These are phyloP conservation scores for Fragaria nilgerrensis DNA, from an alignment of 306 rosid species.

Conservation along the genomic window DNA sequence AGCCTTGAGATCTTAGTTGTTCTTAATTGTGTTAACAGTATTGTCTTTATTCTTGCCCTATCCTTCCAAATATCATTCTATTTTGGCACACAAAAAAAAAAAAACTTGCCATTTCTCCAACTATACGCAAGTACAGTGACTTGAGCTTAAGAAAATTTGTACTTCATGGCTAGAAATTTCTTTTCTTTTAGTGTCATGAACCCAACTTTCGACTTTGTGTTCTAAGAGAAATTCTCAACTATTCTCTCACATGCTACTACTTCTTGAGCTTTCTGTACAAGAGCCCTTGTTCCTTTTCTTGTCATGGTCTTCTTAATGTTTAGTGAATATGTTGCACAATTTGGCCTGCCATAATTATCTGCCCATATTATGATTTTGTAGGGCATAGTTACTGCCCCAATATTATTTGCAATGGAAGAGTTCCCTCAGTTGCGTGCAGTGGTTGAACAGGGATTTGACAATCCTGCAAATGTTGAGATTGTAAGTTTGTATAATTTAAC, in stretches of 20 bases:
- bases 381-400: constrained; percentile 95
- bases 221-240: neutral
- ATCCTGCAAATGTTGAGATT: constrained; percentile 62
- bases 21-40: neutral
- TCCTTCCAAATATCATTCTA: neutral
- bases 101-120: neutral
- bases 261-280: neutral
- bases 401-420: constrained; percentile 94
- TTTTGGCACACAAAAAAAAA: neutral
- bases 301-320: neutral
- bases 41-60: neutral
- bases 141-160: neutral
- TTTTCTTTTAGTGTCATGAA: neutral
- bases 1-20: neutral
- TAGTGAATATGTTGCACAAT: neutral
- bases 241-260: neutral
- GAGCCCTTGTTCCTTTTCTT: neutral
- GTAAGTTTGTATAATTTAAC: constrained; percentile 49
- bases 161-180: neutral
- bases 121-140: neutral
- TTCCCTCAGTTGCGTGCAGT: constrained; percentile 75
- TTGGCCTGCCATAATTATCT: neutral
- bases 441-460: constrained; percentile 70
- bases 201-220: neutral
- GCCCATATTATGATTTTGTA: constrained; percentile 29